Percentiles rank a stretch among this genome's conserved stretches.
Evolutionary conservation across 768 basidiomycete species (phyloP).

Genomic region (Lentinula sp.): DNA sequence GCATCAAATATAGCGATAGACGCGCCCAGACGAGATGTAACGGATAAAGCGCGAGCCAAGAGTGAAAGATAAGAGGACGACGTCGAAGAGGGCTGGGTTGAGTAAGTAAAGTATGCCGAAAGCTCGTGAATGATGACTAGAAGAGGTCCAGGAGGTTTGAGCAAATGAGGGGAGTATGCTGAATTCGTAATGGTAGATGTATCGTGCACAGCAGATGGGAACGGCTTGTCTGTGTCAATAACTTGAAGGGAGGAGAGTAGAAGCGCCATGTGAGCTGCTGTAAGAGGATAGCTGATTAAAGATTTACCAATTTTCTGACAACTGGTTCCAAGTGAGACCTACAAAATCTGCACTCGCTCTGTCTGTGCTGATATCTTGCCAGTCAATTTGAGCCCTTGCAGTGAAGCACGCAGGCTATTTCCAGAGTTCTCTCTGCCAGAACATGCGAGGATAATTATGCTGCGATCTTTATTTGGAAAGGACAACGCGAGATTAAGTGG

Average conservation of each 20-base stretch:
- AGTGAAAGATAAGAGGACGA: slow-evolving; percentile 2
- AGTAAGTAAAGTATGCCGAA: background rate
- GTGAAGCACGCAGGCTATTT: background rate
- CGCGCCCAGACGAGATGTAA: background rate
- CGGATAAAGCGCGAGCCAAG: background rate
- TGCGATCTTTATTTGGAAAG: background rate
- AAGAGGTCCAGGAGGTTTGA: background rate
- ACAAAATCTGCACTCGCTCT: background rate
- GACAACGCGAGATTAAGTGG: background rate
- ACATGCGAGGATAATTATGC: background rate
- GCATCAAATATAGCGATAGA: background rate
- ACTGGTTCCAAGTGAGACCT: background rate
- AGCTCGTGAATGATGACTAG: slow-evolving; percentile 1
- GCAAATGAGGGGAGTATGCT: background rate
- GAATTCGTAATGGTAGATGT: background rate
- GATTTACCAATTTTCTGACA: background rate
- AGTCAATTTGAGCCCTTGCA: background rate
- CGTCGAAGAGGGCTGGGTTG: background rate
- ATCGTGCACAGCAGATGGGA: background rate
- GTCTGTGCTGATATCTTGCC: background rate
- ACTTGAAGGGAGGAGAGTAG: slow-evolving; percentile 1
- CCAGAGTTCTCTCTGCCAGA: background rate
- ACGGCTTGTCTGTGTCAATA: background rate
- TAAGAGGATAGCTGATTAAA: background rate
- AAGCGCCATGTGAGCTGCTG: slow-evolving; percentile 3